phyloP scores from a whole-genome alignment of 148 eudicot species.

The Rhododendron ovatum region DNA sequence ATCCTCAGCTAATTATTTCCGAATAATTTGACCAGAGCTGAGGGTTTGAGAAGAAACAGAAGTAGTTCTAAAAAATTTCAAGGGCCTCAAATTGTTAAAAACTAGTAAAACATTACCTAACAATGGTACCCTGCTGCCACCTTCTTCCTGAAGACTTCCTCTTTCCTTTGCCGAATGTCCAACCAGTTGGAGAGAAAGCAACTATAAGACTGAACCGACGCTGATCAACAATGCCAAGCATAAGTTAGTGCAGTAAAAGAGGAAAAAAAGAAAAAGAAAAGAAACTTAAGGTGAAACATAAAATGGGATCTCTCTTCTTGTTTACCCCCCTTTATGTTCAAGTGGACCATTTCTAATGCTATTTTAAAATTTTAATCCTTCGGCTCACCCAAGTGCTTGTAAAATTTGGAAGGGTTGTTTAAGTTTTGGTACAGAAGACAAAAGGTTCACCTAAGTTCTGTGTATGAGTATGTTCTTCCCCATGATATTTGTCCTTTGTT shows the following conservation, averaged over 20 bases:
- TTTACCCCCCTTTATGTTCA: not conserved
- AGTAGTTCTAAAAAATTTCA: not conserved
- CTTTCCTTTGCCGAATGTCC: conserved; percentile 89
- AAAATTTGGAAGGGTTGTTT: not conserved
- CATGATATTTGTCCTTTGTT: not conserved
- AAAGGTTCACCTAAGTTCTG: not conserved
- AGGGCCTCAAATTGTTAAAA: not conserved
- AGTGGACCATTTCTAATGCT: not conserved
- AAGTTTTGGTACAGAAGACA: not conserved
- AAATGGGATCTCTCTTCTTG: not conserved
- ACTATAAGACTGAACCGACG: conserved; percentile 71
- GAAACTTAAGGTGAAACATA: not conserved
- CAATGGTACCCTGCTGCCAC: conserved; percentile 92
- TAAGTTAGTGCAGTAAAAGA: not conserved
- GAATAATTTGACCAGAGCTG: not conserved
- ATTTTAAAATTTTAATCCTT: not conserved
- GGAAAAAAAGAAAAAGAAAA: not conserved
- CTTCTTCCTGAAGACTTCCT: conserved; percentile 75
- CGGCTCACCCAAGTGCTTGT: not conserved
- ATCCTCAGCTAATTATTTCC: not conserved
- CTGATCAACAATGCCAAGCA: conserved; percentile 34
- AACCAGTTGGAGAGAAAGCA: conserved; percentile 94
- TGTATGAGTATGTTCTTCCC: not conserved
- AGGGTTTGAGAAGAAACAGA: not conserved
- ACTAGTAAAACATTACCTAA: conserved; percentile 47